phyloP scores from a whole-genome alignment of 2,329 filamentous ascomycete species.

The Fusarium temperatum region DNA sequence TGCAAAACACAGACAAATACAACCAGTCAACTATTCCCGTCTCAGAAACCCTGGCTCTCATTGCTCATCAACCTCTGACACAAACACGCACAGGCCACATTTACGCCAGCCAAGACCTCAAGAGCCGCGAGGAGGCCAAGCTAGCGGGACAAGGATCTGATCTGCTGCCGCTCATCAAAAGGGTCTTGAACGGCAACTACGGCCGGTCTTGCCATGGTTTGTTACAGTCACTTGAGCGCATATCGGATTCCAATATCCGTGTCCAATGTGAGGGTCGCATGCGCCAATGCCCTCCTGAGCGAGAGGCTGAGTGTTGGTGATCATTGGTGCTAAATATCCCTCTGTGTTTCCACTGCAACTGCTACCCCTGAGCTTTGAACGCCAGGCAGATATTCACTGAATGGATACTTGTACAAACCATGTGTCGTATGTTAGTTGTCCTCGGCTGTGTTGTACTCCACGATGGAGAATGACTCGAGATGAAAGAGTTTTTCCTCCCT shows the following conservation, averaged over 20 bases:
- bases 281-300: neutral
- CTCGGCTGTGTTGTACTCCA: conserved; percentile 26
- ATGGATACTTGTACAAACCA: neutral
- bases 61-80: conserved; percentile 11
- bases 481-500: conserved; percentile 5
- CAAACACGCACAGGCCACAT: conserved; percentile 15
- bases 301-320: neutral
- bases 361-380: conserved; percentile 10
- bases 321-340: neutral
- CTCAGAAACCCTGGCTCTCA: neutral
- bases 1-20: neutral
- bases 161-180: conserved; percentile 30
- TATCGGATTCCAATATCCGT: conserved; percentile 35
- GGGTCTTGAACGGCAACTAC: conserved; percentile 12
- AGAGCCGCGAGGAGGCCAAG: conserved; percentile 37
- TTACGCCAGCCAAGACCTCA: conserved; percentile 34
- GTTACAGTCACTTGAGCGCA: conserved; percentile 10
- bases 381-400: conserved; percentile 1
- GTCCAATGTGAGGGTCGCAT: conserved; percentile 3
- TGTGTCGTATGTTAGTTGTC: conserved; percentile 28
- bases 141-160: conserved; percentile 23
- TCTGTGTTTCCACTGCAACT: conserved; percentile 5
- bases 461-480: neutral
- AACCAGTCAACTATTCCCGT: neutral
- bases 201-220: neutral